phyloP scores from a whole-genome alignment of 495 filamentous ascomycete genomes.

The Talaromyces thailandensis region DNA sequence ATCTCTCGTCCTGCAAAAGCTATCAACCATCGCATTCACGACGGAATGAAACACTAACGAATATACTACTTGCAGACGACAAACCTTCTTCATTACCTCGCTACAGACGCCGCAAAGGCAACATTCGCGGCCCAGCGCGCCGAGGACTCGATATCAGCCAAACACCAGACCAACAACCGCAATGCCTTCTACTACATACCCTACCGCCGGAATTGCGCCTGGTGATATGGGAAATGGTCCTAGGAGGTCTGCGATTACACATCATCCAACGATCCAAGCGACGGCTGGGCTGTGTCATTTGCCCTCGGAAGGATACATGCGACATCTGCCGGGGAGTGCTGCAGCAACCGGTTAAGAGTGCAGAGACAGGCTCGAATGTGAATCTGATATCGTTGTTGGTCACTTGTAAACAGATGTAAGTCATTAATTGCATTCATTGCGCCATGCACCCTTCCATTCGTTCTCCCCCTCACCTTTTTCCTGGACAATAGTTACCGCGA shows the following conservation, averaged over 20 bases:
- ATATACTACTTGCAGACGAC: conserved; percentile 18
- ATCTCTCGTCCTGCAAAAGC: neutral
- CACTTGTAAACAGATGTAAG: conserved; percentile 25
- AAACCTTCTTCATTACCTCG: conserved; percentile 25
- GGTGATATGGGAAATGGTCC: conserved; percentile 35
- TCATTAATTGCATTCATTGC: neutral
- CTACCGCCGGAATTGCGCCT: conserved; percentile 36
- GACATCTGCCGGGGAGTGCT: conserved; percentile 29
- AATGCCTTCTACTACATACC: conserved; percentile 28
- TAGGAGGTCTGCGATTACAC: conserved; percentile 27
- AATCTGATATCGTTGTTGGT: conserved; percentile 15
- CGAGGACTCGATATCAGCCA: conserved; percentile 2
- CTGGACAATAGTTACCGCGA: conserved; percentile 23
- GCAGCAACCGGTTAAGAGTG: conserved; percentile 13
- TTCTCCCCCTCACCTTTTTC: neutral
- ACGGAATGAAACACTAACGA: neutral
- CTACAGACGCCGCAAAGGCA: conserved; percentile 9
- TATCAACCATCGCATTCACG: neutral
- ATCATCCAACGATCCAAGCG: conserved; percentile 28
- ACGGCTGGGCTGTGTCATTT: conserved; percentile 31
- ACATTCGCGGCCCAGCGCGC: neutral
- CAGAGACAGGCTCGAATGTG: neutral
- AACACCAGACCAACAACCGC: conserved; percentile 12
- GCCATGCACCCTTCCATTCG: neutral
- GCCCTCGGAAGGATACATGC: conserved; percentile 19